Evolutionary conservation across 2,329 filamentous ascomycete species (phyloP).

Genomic region (Orbilia quercus): DNA sequence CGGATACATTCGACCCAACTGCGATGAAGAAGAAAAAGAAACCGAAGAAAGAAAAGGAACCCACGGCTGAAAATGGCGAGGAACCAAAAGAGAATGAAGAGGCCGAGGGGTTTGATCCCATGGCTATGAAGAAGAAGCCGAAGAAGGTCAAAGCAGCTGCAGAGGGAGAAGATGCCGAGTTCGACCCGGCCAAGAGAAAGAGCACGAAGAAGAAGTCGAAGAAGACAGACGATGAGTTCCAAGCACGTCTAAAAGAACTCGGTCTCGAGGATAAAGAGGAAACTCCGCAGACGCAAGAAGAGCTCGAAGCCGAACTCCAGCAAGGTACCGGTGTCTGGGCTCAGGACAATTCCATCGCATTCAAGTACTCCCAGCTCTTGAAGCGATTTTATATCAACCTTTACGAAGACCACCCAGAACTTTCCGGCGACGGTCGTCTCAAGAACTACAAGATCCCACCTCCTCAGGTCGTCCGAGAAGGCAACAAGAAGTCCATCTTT

Average conservation of each 20-base stretch:
- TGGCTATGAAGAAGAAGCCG: slow-evolving; percentile 59
- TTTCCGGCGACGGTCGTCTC: slow-evolving; percentile 80
- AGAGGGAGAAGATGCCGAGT: slow-evolving; percentile 89
- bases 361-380: slow-evolving; percentile 87
- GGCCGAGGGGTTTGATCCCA: slow-evolving; percentile 58
- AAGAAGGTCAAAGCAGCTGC: slow-evolving; percentile 67
- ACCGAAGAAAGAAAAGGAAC: slow-evolving; percentile 55
- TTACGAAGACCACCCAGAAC: slow-evolving; percentile 95
- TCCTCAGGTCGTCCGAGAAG: slow-evolving; percentile 98
- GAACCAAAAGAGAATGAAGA: slow-evolving; percentile 56
- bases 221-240: slow-evolving; percentile 67
- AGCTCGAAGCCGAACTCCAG: slow-evolving; percentile 79
- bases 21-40: slow-evolving; percentile 60
- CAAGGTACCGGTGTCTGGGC: slow-evolving; percentile 88
- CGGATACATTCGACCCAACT: slow-evolving; percentile 44
- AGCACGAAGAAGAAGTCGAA: slow-evolving; percentile 63
- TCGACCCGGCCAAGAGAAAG: slow-evolving; percentile 77
- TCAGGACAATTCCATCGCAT: slow-evolving; percentile 79
- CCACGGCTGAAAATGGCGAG: slow-evolving; percentile 33
- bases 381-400: slow-evolving; percentile 94
- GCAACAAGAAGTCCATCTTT: slow-evolving; percentile 99
- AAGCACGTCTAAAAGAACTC: slow-evolving; percentile 66
- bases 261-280: slow-evolving; percentile 68
- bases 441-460: slow-evolving; percentile 99
- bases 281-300: slow-evolving; percentile 70